Conservation (phyloP, 805 yeast species). For the Metschnikowia cubensis region DNA sequence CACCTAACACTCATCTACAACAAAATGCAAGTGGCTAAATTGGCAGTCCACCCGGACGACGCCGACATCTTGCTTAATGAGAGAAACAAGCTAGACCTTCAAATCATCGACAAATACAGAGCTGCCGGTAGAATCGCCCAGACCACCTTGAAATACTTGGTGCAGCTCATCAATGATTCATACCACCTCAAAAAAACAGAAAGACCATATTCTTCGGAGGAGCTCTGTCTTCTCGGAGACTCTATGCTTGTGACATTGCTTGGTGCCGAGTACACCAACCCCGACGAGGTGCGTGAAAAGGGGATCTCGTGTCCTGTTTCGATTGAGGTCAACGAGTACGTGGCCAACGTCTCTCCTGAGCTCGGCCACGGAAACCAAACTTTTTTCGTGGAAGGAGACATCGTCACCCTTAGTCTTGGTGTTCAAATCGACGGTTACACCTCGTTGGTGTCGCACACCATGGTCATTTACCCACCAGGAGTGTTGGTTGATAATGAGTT, state of each 20-base stretch:
- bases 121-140: conserved; percentile 87
- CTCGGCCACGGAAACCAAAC: conserved; percentile 49
- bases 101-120: conserved; percentile 76
- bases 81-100: conserved; percentile 60
- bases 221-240: conserved; percentile 81
- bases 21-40: conserved; percentile 67
- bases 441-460: conserved; percentile 78
- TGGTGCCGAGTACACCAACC: conserved; percentile 53
- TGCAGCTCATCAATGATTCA: conserved; percentile 63
- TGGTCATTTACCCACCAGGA: conserved; percentile 75
- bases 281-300: conserved; percentile 64
- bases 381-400: conserved; percentile 68
- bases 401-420: conserved; percentile 80
- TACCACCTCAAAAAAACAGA: conserved; percentile 56
- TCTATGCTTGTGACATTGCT: conserved; percentile 62
- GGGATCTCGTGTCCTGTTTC: conserved; percentile 93
- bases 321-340: conserved; percentile 76
- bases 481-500: conserved; percentile 27
- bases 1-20: conserved; percentile 1
- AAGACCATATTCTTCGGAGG: conserved; percentile 52
- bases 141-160: conserved; percentile 67
- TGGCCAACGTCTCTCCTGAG: conserved; percentile 83
- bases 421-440: conserved; percentile 96
- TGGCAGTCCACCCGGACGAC: conserved; percentile 72
- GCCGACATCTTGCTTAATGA: conserved; percentile 67